Evolutionary conservation across 495 filamentous ascomycete genomes (phyloP).

Genomic region (Penicillium lividum): DNA sequence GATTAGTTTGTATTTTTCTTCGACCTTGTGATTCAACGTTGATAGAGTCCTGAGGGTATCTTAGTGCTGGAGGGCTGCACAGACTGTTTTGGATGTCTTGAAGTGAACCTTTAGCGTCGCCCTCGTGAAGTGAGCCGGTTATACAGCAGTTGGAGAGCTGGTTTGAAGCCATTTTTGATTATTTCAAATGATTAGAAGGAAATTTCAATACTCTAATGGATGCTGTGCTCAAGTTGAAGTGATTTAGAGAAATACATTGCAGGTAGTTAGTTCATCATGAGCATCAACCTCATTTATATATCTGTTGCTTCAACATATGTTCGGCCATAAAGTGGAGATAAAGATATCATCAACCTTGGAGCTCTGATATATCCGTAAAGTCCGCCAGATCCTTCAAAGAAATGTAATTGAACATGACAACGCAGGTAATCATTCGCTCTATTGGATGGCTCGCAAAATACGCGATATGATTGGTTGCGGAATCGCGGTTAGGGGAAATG

Average conservation of each 20-base stretch:
- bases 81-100: constrained; percentile 20
- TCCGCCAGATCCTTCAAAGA: background rate
- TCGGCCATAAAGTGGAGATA: too few relatives aligned
- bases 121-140: constrained; percentile 23
- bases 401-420: too few relatives aligned
- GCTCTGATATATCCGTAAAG: background rate
- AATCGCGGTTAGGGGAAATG: background rate
- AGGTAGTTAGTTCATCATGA: too few relatives aligned
- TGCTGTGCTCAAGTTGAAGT: too few relatives aligned
- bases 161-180: background rate
- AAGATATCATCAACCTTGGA: background rate
- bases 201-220: too few relatives aligned
- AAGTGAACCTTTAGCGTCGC: constrained; percentile 24
- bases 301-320: too few relatives aligned
- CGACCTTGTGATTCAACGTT: background rate
- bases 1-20: background rate
- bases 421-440: background rate
- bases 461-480: constrained; percentile 21
- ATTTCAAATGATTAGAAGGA: too few relatives aligned
- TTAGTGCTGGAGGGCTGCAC: background rate
- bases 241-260: too few relatives aligned
- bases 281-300: too few relatives aligned
- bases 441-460: constrained; percentile 7
- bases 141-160: constrained; percentile 16
- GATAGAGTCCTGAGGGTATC: background rate